Evolutionary conservation across 306 rosid genomes (phyloP), one percentile per base, ranked within the genome.

Genomic region (Quercus dentata): DNA sequence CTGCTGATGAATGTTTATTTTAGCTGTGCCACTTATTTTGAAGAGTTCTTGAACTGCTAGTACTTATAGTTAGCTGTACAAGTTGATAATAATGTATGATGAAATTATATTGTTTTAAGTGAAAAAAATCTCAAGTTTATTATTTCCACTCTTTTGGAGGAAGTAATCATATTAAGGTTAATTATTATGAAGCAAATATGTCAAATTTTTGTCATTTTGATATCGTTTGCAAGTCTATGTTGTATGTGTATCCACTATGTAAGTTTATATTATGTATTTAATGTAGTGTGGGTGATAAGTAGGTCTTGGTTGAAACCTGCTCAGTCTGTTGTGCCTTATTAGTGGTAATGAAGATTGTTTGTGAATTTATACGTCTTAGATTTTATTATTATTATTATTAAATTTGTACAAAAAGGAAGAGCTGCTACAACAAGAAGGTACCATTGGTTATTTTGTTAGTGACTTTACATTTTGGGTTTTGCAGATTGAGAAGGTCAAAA

Each of bases 401-500:
- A 65, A 7, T 31, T 17, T 49, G 59, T 75, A 71, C 44, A 51
- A 57, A 57, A 57, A 33, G 21, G 33, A 58, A 59, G 61, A 64
- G 58, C 57, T 67, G 17, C 59, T 68, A 71, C 65, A 55, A 9
- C 69, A 41, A 72, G 10, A 19, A 13, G 73, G 69, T 71, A 57
- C 56, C 14, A 61, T 68, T 79, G 44, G 76, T 84, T 73, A 64
- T 83, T 74, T 51, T 71, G 21, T 1, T 59, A n/a, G 54, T 49
- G 31, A 59, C 21, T 28, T 21, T 74, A 74, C 72, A 67, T 64
- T 78, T 68, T 83, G 74, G 73, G 44, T 76, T 56, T 82, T 89
- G 80, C 90, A 96, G 90, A 52, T 33, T 77, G 97, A 96, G 84
- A 91, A 88, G 84, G 67, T 78, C 74, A 84, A 90, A 82, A 71